These are phyloP conservation scores for Alloteropsis angusta DNA, from an alignment of 202 grass and related monocot species.

Conservation along the genomic window DNA sequence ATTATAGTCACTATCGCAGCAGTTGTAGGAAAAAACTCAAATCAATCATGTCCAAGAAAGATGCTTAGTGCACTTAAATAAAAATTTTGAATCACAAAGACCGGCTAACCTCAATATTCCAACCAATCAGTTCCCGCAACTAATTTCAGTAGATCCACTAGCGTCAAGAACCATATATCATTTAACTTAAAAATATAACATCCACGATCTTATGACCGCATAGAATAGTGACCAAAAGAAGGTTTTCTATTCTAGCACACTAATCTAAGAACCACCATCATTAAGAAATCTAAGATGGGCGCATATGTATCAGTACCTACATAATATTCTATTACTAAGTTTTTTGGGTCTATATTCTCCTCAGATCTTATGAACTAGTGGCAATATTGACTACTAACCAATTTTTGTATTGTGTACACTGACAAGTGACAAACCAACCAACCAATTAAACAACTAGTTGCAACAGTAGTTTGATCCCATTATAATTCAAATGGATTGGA, in stretches of 20 bases:
- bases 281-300: background rate
- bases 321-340: background rate
- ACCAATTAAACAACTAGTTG: background rate
- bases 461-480: background rate
- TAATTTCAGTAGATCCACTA: slow-evolving; percentile 17
- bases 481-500: background rate
- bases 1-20: background rate
- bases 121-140: slow-evolving; percentile 3
- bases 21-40: slow-evolving; percentile 2
- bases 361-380: background rate
- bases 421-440: background rate
- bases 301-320: background rate
- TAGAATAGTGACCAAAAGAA: background rate
- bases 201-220: background rate
- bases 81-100: background rate
- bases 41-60: background rate
- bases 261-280: background rate
- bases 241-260: background rate
- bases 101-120: background rate
- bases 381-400: background rate
- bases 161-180: background rate
- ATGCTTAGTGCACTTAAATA: background rate
- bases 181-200: slow-evolving; percentile 1
- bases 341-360: background rate
- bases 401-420: background rate